Evolutionary conservation across 164 flowering plant genomes (phyloP).

Genomic region (Nelumbo lutea): DNA sequence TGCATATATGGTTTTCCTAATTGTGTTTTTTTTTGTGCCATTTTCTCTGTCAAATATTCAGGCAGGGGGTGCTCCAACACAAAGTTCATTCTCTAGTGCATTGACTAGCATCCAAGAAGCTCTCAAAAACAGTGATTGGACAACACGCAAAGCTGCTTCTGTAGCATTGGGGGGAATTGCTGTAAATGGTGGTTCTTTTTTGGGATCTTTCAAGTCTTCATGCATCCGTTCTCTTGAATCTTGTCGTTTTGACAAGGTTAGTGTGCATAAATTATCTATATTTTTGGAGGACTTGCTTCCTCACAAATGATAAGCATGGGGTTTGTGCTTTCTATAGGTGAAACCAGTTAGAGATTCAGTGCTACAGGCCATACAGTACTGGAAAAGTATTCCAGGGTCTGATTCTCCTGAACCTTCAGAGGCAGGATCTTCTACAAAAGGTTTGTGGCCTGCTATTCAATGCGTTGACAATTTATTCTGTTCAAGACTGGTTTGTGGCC

Average conservation of each 20-base stretch:
- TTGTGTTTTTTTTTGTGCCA: neutral
- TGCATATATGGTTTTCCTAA: neutral
- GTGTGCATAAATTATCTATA: conserved; percentile 4
- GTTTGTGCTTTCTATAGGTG: conserved; percentile 45
- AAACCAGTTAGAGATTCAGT: conserved; percentile 92
- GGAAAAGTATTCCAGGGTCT: conserved; percentile 59
- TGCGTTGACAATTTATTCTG: neutral
- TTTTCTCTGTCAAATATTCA: conserved; percentile 19
- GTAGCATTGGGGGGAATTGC: conserved; percentile 66
- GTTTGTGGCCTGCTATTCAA: conserved; percentile 22
- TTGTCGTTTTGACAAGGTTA: conserved; percentile 94
- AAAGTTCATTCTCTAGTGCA: conserved; percentile 48
- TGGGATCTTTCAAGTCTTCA: conserved; percentile 52
- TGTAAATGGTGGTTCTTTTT: conserved; percentile 37
- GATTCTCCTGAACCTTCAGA: conserved; percentile 67
- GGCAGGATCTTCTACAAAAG: conserved; percentile 75
- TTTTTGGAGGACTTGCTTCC: conserved; percentile 8
- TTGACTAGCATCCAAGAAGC: conserved; percentile 68
- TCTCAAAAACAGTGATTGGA: conserved; percentile 82
- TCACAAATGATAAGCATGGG: conserved; percentile 6
- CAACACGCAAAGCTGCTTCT: conserved; percentile 88
- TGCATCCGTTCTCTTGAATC: conserved; percentile 66
- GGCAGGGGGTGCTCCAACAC: conserved; percentile 87
- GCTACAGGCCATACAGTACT: conserved; percentile 55
- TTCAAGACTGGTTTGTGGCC: conserved; percentile 29